Conservation (phyloP, 306 rosid genomes). For the Malus domestica region ASM211411v1 NC_041793.1:30985501-30986000, state of each 20-base stretch:
- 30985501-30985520: not conserved
- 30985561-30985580: slow-evolving; percentile 44
- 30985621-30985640: slow-evolving; percentile 61
- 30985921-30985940: not conserved
- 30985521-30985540: not conserved
- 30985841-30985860: no score
- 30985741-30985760: not conserved
- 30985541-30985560: slow-evolving; percentile 41
- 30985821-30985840: no score
- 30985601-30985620: slow-evolving; percentile 44
- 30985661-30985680: not conserved
- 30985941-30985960: not conserved
- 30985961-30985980: not conserved
- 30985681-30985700: not conserved
- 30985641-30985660: slow-evolving; percentile 33
- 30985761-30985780: not conserved
- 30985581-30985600: slow-evolving; percentile 58
- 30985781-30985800: not conserved
- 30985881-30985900: no score
- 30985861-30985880: not conserved
- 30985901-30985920: not conserved
- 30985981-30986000: not conserved
- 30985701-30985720: not conserved
- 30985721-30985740: not conserved
- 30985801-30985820: not conserved